phyloP scores from a whole-genome alignment of 306 rosid genomes.

The Malus orientalis region DNA sequence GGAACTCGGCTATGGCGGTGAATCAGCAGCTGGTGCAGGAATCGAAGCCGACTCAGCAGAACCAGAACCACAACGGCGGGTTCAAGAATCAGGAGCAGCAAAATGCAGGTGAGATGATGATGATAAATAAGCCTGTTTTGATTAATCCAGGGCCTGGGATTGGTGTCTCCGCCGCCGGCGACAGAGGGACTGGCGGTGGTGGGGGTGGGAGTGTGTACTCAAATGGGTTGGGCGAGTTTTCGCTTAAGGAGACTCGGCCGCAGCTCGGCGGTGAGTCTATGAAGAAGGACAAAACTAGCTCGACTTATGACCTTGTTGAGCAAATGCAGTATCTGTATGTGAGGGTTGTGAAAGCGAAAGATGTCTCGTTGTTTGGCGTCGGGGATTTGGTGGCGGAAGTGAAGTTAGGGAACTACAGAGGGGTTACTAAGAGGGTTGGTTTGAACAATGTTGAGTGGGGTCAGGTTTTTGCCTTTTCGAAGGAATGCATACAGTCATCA shows the following conservation, averaged over 20 bases:
- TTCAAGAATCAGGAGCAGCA: constrained; percentile 30
- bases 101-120: constrained; percentile 21
- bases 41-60: constrained; percentile 19
- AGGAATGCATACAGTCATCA: constrained; percentile 50
- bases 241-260: constrained; percentile 53
- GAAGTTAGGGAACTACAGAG: constrained; percentile 56
- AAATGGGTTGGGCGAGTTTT: constrained; percentile 35
- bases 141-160: constrained; percentile 26
- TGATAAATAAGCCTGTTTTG: constrained; percentile 25
- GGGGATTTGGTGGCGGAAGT: constrained; percentile 52
- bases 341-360: constrained; percentile 37
- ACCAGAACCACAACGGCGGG: constrained; percentile 20
- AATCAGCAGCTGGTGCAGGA: constrained; percentile 31
- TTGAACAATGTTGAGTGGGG: constrained; percentile 34
- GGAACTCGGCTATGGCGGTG: constrained; percentile 15
- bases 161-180: constrained; percentile 6
- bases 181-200: constrained; percentile 9
- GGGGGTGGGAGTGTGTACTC: constrained; percentile 15
- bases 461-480: constrained; percentile 56
- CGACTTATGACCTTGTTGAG: constrained; percentile 57
- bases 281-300: constrained; percentile 45
- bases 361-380: constrained; percentile 28
- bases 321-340: constrained; percentile 58
- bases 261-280: constrained; percentile 50
- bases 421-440: constrained; percentile 39